phyloP scores from a whole-genome alignment of 2,329 filamentous ascomycete species.

The Apiospora aurea region DNA sequence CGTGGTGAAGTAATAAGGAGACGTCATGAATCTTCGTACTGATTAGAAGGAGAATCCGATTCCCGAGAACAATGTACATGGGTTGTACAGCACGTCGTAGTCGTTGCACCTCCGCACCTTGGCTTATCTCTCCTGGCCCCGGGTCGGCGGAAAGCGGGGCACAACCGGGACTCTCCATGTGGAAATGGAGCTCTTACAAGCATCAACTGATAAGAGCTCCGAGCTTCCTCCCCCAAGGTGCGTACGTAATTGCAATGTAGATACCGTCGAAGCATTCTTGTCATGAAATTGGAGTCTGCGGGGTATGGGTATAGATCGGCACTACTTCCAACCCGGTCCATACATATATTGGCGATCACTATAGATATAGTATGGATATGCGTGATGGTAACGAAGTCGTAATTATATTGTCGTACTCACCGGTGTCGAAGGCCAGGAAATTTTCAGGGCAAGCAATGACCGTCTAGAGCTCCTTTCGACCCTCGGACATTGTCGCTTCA shows the following conservation, averaged over 20 bases:
- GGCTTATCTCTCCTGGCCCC: slow-evolving; percentile 21
- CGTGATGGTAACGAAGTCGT: not conserved
- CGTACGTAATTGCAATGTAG: not conserved
- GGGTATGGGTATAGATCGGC: not conserved
- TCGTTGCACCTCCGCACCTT: not conserved
- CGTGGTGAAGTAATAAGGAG: not conserved
- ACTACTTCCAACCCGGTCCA: not conserved
- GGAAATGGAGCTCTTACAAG: not conserved
- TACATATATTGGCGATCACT: not conserved
- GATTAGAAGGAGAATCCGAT: not conserved
- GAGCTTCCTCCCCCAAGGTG: not conserved
- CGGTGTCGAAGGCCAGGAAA: no score
- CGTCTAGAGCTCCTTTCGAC: slow-evolving; percentile 34
- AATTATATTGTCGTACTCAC: not conserved
- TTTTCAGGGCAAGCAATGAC: not conserved
- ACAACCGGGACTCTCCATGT: slow-evolving; percentile 2
- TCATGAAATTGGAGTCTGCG: not conserved
- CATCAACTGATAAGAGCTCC: slow-evolving; percentile 5
- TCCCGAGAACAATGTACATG: not conserved
- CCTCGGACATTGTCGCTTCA: slow-evolving; percentile 25
- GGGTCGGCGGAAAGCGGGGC: slow-evolving; percentile 17
- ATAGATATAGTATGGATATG: not conserved
- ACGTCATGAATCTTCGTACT: slow-evolving; percentile 10
- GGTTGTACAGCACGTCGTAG: not conserved
- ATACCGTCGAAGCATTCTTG: not conserved